phyloP scores from a whole-genome alignment of 2,329 filamentous ascomycete species.

The Xylaria sp. region DNA sequence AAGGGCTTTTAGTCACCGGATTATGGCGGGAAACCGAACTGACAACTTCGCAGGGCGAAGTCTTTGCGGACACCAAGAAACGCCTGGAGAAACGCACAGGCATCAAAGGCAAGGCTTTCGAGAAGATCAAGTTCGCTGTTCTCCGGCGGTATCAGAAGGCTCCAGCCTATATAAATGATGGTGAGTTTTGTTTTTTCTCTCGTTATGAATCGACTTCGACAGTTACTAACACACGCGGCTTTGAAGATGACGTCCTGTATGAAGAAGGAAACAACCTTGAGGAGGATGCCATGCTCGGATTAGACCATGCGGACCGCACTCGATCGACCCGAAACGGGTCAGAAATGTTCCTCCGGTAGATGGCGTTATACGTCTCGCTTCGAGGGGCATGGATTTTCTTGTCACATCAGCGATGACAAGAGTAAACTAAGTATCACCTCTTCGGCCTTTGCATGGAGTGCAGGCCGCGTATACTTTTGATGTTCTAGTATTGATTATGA shows the following conservation, averaged over 20 bases:
- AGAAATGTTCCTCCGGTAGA: conserved; percentile 53
- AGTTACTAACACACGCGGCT: conserved; percentile 23
- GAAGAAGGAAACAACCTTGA: conserved; percentile 42
- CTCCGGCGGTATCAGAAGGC: conserved; percentile 67
- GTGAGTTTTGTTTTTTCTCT: conserved; percentile 46
- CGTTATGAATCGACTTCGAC: neutral
- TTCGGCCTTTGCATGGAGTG: conserved; percentile 3
- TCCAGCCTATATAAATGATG: conserved; percentile 74
- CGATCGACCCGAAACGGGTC: conserved; percentile 54
- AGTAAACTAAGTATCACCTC: conserved; percentile 1
- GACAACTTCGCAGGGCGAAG: conserved; percentile 57
- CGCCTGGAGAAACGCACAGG: conserved; percentile 88
- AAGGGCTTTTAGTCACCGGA: conserved; percentile 21
- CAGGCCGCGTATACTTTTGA: conserved; percentile 10
- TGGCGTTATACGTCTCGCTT: neutral
- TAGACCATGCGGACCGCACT: conserved; percentile 61
- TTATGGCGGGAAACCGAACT: conserved; percentile 23
- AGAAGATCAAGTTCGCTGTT: conserved; percentile 95
- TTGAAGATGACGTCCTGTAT: conserved; percentile 53
- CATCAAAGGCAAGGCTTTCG: conserved; percentile 95
- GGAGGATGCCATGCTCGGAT: conserved; percentile 58
- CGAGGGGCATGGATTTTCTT: conserved; percentile 11
- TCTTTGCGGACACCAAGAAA: conserved; percentile 87
- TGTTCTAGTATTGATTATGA: conserved; percentile 9
- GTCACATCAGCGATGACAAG: neutral